Conservation (phyloP, 371 early-diverging fungal genomes). For the Actinomucor elegans region DNA sequence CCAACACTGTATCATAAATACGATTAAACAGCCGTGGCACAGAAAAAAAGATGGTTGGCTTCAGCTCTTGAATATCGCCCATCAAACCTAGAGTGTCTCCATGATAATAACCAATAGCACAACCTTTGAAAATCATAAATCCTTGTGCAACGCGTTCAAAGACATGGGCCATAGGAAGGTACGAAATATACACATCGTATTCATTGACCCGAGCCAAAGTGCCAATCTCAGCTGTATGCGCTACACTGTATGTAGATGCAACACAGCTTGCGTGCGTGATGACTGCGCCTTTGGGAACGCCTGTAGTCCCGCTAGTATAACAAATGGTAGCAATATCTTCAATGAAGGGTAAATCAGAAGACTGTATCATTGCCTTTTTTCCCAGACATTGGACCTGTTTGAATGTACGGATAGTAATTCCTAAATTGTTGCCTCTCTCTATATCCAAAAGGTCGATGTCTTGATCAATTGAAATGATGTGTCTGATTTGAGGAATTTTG, state of each 20-base stretch:
- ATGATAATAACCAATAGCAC: slow-evolving; percentile 56
- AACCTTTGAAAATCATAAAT: slow-evolving; percentile 70
- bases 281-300: slow-evolving; percentile 89
- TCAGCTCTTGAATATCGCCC: slow-evolving; percentile 91
- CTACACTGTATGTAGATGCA: slow-evolving; percentile 57
- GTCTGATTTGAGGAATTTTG: slow-evolving; percentile 61
- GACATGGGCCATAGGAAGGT: slow-evolving; percentile 94
- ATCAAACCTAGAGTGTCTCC: slow-evolving; percentile 65
- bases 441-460: slow-evolving; percentile 48
- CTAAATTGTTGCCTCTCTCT: slow-evolving; percentile 33
- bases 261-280: slow-evolving; percentile 80
- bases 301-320: slow-evolving; percentile 96
- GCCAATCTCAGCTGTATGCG: slow-evolving; percentile 69
- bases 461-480: slow-evolving; percentile 76
- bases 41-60: slow-evolving; percentile 90
- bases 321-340: slow-evolving; percentile 89
- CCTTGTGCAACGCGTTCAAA: slow-evolving; percentile 85
- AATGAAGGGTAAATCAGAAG: slow-evolving; percentile 61
- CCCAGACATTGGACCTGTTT: slow-evolving; percentile 68
- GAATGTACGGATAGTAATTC: slow-evolving; percentile 20
- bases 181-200: slow-evolving; percentile 88
- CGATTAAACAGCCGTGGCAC: slow-evolving; percentile 97
- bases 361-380: slow-evolving; percentile 53
- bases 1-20: slow-evolving; percentile 92
- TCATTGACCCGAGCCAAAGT: slow-evolving; percentile 62